Evolutionary conservation across 1,139 yeast genomes (phyloP), one percentile per base, ranked within the genome.

Genomic region (Petasospora fabianii): DNA sequence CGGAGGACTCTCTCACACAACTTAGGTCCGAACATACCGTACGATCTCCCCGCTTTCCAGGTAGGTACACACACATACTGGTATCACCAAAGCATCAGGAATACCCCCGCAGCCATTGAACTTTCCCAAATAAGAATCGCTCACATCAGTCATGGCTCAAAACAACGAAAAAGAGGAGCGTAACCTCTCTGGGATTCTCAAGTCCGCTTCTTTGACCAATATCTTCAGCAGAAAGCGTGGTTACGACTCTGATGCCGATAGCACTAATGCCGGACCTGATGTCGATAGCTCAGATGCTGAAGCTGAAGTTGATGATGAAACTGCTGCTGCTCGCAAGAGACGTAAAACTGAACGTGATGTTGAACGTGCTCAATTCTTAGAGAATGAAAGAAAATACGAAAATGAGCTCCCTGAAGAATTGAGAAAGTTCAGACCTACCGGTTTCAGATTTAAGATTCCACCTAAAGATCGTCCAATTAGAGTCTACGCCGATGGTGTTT

Each of bases 401-500:
- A 77, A 64, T 10, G 74, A 67, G 49, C 64, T 83, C 35, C 87
- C 88, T 1, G 78, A 69, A 38, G 78, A 80, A 43, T 71, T 73
- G 47, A 65, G 86, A 38, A 82, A 77, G 58, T 84, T 69, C 58
- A 73, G 94, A 54, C 95, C 95, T 9, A 59, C 58, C 20, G 95
- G 95, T 1, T 81, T 59, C 60, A 65, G 66, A 50, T 78, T 92
- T 63, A 87, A 86, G 52, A 53, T 81, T 20, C 98, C 98, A 4
- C 95, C 97, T 1, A 68, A 64, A 12, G 95, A 84, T 58, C 73
- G 97, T 44, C 92, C 96, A 1, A 80, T 92, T 27, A 74, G 98
- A 47, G 76, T 92, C 18, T 92, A 92, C 59, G 98, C 98, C 6
- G 98, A 92, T 62, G 98, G 98, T 35, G 97, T 92, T 17, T 92